Evolutionary conservation across 176 grass and related monocot species (phyloP).

Genomic region (Oryza brachyantha): DNA sequence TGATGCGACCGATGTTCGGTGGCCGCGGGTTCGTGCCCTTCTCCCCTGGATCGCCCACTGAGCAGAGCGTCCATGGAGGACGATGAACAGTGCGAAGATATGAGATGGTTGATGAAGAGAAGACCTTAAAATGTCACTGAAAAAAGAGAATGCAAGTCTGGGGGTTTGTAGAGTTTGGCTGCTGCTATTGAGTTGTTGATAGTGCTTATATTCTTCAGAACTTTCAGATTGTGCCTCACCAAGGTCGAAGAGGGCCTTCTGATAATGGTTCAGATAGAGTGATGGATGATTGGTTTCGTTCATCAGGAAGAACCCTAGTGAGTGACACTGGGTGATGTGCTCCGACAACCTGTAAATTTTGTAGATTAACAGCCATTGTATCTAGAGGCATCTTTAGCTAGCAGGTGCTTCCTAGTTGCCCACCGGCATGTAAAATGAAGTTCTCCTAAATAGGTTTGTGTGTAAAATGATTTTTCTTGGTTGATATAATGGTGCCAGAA

Average conservation of each 20-base stretch:
- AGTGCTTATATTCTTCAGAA: background rate
- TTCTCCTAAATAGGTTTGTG: background rate
- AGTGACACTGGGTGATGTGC: background rate
- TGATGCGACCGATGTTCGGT: conserved; percentile 94
- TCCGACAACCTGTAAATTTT: conserved; percentile 45
- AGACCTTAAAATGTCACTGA: background rate
- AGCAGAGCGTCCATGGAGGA: conserved; percentile 48
- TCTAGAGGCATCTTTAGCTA: conserved; percentile 9
- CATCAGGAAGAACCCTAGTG: conserved; percentile 19
- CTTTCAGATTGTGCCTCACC: conserved; percentile 16
- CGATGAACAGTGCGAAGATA: background rate
- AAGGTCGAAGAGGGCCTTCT: conserved; percentile 15
- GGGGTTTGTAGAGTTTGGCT: background rate
- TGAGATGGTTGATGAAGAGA: background rate
- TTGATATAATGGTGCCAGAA: background rate
- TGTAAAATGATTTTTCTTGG: background rate
- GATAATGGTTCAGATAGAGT: background rate
- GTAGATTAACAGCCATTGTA: conserved; percentile 38
- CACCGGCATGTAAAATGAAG: background rate
- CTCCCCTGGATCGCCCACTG: conserved; percentile 73
- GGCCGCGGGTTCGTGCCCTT: conserved; percentile 83
- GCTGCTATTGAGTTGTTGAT: conserved; percentile 24
- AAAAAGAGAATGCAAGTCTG: background rate
- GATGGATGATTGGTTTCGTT: conserved; percentile 18
- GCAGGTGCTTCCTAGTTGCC: background rate